These are phyloP conservation scores for Fusarium transvaalense DNA, from an alignment of 2,329 filamentous ascomycete species.

Conservation along the genomic window DNA sequence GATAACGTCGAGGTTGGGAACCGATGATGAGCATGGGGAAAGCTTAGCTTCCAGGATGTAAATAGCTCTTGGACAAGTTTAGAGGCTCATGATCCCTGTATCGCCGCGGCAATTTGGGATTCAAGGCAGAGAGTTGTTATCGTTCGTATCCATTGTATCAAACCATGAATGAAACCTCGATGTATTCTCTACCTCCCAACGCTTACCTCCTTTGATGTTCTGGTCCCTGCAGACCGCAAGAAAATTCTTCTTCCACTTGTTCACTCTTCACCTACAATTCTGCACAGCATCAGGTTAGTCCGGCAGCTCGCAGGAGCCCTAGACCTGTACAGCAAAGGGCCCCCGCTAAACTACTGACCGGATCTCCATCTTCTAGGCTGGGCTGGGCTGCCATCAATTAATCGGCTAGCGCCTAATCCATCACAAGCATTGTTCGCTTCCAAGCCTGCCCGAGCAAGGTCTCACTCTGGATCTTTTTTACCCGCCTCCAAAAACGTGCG, in stretches of 20 bases:
- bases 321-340: constrained; percentile 30
- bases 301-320: constrained; percentile 46
- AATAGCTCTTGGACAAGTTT: constrained; percentile 20
- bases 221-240: constrained; percentile 27
- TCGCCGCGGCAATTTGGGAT: constrained; percentile 20
- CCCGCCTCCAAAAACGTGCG: constrained; percentile 42
- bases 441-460: constrained; percentile 11
- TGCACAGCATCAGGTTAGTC: constrained; percentile 56
- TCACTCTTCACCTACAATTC: constrained; percentile 15
- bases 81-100: constrained; percentile 38
- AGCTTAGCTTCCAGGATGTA: constrained; percentile 19
- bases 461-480: constrained; percentile 31
- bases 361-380: constrained; percentile 7
- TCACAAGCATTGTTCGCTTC: constrained; percentile 34
- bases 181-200: constrained; percentile 27
- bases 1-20: constrained; percentile 37
- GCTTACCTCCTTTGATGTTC: neutral
- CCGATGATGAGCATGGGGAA: constrained; percentile 19
- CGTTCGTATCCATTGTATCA: constrained; percentile 31
- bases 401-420: constrained; percentile 42
- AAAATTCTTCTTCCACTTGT: constrained; percentile 20
- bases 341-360: constrained; percentile 34
- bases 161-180: constrained; percentile 26
- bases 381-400: constrained; percentile 22
- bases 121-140: constrained; percentile 11